Evolutionary conservation across 495 filamentous ascomycete species (phyloP).

Genomic region (Penicillium robsamsonii): DNA sequence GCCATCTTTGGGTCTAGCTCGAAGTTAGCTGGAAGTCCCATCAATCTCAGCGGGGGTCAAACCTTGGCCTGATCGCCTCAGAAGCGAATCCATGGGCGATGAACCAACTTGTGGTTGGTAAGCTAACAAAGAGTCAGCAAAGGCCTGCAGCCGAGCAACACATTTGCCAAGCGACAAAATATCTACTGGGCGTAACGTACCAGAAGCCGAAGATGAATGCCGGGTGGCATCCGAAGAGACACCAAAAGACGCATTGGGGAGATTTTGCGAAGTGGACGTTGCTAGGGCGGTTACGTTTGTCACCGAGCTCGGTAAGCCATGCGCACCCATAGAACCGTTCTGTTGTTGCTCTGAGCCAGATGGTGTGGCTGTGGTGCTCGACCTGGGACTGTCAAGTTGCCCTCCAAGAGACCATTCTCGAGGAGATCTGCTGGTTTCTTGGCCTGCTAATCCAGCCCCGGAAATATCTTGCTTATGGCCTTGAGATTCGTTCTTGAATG

Average conservation of each 20-base stretch:
- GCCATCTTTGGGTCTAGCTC: constrained; percentile 50
- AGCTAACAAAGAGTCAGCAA: constrained; percentile 3
- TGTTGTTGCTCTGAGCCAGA: constrained; percentile 19
- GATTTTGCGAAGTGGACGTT: constrained; percentile 14
- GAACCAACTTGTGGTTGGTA: constrained; percentile 18
- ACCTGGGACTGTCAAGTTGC: constrained; percentile 20
- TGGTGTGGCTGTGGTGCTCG: constrained; percentile 24
- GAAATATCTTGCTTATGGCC: constrained; percentile 48
- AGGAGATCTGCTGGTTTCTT: constrained; percentile 27
- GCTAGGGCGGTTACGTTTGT: constrained; percentile 18
- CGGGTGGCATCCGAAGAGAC: constrained; percentile 1
- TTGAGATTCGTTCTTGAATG: constrained; percentile 51
- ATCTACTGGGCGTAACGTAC: not conserved
- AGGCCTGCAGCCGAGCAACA: not conserved
- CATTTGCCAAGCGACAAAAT: not conserved
- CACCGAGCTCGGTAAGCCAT: constrained; percentile 1
- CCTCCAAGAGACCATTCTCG: constrained; percentile 21
- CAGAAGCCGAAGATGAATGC: not conserved
- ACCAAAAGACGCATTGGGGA: not conserved
- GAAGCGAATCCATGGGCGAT: constrained; percentile 33
- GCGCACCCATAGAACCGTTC: constrained; percentile 1
- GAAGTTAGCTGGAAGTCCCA: constrained; percentile 11
- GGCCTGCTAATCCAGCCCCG: constrained; percentile 43
- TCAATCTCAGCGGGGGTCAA: constrained; percentile 12
- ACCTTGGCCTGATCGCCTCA: constrained; percentile 57